Evolutionary conservation across 495 filamentous ascomycete genomes (phyloP).

Genomic region (Staphylotrichum longicolle): DNA sequence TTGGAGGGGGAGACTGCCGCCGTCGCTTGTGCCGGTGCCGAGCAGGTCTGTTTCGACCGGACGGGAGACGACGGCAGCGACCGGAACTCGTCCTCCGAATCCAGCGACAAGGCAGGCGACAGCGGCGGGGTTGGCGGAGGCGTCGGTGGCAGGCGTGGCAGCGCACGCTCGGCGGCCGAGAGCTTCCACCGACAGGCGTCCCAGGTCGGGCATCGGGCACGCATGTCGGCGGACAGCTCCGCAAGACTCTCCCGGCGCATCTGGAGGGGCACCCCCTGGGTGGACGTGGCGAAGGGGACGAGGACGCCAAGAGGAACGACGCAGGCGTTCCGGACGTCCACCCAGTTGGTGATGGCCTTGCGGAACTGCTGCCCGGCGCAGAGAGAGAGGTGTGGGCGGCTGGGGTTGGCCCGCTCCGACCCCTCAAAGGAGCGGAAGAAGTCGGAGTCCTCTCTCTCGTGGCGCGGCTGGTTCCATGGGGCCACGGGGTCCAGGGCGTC

Average conservation of each 20-base stretch:
- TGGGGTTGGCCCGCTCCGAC: slow-evolving; percentile 9
- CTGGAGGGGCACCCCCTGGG: not conserved
- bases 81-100: too few relatives aligned
- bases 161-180: not conserved
- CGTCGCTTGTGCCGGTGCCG: too few relatives aligned
- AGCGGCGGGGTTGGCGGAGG: too few relatives aligned
- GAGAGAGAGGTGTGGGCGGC: slow-evolving; percentile 21
- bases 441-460: slow-evolving; percentile 14
- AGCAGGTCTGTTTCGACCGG: too few relatives aligned
- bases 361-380: slow-evolving; percentile 18
- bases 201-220: not conserved
- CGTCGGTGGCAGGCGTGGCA: not conserved
- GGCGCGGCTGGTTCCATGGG: slow-evolving; percentile 29
- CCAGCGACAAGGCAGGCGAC: too few relatives aligned
- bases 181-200: not conserved
- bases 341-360: slow-evolving; percentile 36
- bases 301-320: slow-evolving; percentile 29
- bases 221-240: slow-evolving; percentile 11
- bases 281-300: slow-evolving; percentile 22
- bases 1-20: too few relatives aligned
- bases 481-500: slow-evolving; percentile 24
- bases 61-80: too few relatives aligned
- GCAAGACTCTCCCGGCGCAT: slow-evolving; percentile 6
- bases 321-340: slow-evolving; percentile 26
- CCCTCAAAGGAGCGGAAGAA: slow-evolving; percentile 34